Evolutionary conservation across 2,329 filamentous ascomycete genomes (phyloP), one percentile per base, ranked within the genome.

Genomic region (Pseudocercospora vitis): DNA sequence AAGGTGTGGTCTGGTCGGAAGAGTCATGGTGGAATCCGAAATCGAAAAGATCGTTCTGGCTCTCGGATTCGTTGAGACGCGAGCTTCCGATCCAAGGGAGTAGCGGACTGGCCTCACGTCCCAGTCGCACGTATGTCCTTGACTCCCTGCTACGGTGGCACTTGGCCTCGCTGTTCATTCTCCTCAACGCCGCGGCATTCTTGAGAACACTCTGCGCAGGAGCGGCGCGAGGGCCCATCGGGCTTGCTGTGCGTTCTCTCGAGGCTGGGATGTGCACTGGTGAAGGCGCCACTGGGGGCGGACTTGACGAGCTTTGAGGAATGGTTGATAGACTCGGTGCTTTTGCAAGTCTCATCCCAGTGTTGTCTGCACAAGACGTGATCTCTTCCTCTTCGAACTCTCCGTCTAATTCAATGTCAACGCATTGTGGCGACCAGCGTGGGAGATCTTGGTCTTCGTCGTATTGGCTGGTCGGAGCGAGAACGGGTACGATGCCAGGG

Each of bases 91-190:
- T 56, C 59, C 64, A 70, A 2, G 69, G 68, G 9, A 72, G 57
- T 4, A 68, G 33, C 1, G 67, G 66, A n/a, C 59, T 63, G 0
- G 72, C 67, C 59, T 75, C 73, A 2, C 74, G 65, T 0, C 73
- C 72, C 0, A 76, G 62, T n/a, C 68, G 63, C 16, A 72, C 55
- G 57, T 75, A 76, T 4, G 71, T 66, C 0, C 71, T 59, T 4
- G 23, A 28, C 3, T 3, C 24, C 12, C 42, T 7, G 46, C 69
- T 69, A 9, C 37, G 48, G 18, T 49, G 50, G 9, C 54, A 50
- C 18, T 59, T 51, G 11, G 70, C 67, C 48, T 75, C 73, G 21
- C 69, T 72, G 58, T 76, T 76, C 73, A 75, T 75, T 16, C 73
- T 67, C 4, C 74, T 64, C 3, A 76, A 64, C 14, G 69, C 69